Conservation (phyloP, 345 rosid genomes). For the Salix arbutifolia region DNA sequence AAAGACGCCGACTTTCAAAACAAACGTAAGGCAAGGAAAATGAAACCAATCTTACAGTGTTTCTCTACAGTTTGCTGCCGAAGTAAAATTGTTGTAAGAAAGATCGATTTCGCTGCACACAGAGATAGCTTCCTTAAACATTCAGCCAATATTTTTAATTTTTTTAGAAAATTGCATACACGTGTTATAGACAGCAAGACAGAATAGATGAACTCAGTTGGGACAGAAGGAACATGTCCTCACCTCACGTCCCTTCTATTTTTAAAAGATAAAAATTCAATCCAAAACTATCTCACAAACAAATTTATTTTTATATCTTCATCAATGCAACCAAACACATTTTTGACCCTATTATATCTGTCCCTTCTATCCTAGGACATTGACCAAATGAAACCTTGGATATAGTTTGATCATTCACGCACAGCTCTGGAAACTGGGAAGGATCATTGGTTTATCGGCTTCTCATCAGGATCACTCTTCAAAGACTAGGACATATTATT, state of each 20-base stretch:
- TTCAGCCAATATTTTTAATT: too few species aligned
- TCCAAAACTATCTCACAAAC: too few species aligned
- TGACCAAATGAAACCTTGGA: neutral
- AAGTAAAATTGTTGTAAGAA: constrained; percentile 16
- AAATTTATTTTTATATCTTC: too few species aligned
- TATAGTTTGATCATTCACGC: neutral
- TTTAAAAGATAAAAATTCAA: too few species aligned
- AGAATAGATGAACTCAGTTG: too few species aligned
- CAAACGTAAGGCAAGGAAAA: neutral
- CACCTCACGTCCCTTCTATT: too few species aligned
- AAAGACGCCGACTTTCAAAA: neutral
- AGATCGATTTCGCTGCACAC: constrained; percentile 11
- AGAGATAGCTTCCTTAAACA: neutral
- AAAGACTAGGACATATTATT: neutral
- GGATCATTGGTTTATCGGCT: neutral
- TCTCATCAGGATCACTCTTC: neutral
- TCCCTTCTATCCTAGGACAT: too few species aligned
- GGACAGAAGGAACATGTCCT: too few species aligned
- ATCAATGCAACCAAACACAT: too few species aligned
- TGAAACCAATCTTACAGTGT: neutral
- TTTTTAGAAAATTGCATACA: too few species aligned
- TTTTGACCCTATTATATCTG: too few species aligned
- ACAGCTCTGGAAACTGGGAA: neutral
- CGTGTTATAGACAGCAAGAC: neutral
- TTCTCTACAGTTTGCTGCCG: neutral